Conservation (phyloP, 179 eudicot species). For the Heliamphora pulchella region DNA sequence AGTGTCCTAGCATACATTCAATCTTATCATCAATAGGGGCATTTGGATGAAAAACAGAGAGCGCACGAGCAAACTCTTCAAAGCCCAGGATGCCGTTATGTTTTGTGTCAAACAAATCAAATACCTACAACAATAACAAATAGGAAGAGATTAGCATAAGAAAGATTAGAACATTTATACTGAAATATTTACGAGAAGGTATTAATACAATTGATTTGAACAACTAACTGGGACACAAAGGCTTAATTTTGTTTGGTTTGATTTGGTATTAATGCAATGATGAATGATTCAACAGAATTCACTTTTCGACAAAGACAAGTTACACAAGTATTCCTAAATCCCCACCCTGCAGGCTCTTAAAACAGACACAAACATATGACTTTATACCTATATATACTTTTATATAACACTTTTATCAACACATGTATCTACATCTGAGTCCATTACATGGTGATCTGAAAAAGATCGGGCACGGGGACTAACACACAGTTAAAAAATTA, state of each 20-base stretch:
- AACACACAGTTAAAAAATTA: neutral
- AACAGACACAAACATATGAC: neutral
- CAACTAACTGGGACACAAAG: too few relatives aligned
- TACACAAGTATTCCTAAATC: neutral
- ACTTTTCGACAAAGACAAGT: constrained; percentile 2
- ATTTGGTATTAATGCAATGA: neutral
- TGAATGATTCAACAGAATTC: neutral
- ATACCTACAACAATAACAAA: constrained; percentile 50
- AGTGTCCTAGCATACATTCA: constrained; percentile 52
- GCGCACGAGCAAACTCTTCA: constrained; percentile 97
- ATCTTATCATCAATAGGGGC: constrained; percentile 94
- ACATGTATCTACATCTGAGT: neutral
- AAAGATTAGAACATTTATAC: neutral
- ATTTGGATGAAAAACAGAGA: constrained; percentile 93
- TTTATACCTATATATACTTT: neutral
- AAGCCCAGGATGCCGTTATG: constrained; percentile 89
- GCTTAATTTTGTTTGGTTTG: too few relatives aligned
- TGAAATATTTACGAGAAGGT: neutral
- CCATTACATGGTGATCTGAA: neutral
- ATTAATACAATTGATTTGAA: too few relatives aligned
- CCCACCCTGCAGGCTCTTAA: neutral
- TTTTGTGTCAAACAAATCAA: constrained; percentile 95
- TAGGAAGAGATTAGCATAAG: constrained; percentile 4
- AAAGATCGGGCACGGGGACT: neutral
- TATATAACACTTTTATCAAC: neutral